These are phyloP conservation scores for Ogataea pignaliae DNA, from an alignment of 805 yeast genomes.

Conservation along the genomic window DNA sequence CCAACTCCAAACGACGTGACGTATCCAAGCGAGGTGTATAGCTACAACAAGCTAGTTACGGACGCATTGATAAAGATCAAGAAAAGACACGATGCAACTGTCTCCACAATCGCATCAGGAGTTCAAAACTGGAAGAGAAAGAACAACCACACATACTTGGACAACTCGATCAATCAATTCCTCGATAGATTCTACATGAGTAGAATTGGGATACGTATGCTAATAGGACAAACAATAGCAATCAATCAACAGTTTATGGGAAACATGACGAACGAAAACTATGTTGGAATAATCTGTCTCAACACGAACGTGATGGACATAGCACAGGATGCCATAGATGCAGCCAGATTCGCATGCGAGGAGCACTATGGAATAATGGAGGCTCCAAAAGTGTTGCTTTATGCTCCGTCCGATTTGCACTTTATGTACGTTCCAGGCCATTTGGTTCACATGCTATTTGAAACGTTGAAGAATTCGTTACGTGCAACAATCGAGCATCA, in stretches of 20 bases:
- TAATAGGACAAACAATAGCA: conserved; percentile 92
- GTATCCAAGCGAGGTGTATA: conserved; percentile 73
- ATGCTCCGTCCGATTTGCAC: conserved; percentile 69
- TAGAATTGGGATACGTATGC: conserved; percentile 87
- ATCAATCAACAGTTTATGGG: conserved; percentile 33
- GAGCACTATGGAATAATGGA: conserved; percentile 85
- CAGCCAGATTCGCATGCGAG: conserved; percentile 86
- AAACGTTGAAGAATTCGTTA: conserved; percentile 78
- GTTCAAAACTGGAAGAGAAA: conserved; percentile 82
- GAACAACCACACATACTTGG: conserved; percentile 44
- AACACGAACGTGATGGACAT: conserved; percentile 79
- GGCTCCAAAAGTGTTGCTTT: conserved; percentile 77
- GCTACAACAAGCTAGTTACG: conserved; percentile 64
- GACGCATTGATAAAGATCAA: conserved; percentile 68
- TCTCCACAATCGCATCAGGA: conserved; percentile 87
- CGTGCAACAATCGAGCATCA: conserved; percentile 87
- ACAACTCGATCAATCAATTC: conserved; percentile 72
- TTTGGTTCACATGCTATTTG: conserved; percentile 85
- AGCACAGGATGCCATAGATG: conserved; percentile 84
- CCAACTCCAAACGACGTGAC: conserved; percentile 49
- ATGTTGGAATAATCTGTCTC: conserved; percentile 86
- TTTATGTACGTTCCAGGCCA: conserved; percentile 95
- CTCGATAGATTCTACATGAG: conserved; percentile 86
- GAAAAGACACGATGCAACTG: conserved; percentile 87
- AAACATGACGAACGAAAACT: conserved; percentile 51